Evolutionary conservation across 805 yeast genomes (phyloP), one percentile per base, ranked within the genome.

Genomic region (Nakazawaea laoshanensis): DNA sequence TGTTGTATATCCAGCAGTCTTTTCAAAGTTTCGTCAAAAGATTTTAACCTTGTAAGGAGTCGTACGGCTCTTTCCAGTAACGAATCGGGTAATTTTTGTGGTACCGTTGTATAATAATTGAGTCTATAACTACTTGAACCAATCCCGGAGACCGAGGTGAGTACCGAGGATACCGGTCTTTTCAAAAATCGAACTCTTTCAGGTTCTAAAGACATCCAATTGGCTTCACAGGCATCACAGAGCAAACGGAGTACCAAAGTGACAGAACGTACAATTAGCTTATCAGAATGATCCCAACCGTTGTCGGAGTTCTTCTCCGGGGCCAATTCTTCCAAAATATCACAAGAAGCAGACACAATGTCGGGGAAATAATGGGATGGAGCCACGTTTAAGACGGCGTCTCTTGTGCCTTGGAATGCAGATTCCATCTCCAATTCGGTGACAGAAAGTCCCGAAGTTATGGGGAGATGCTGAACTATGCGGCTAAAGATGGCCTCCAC

Each of bases 361-460:
- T 61, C 59, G 14, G 50, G 43, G 11, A 56, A 45, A 29, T 48
- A 49, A 2, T 18, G 27, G 1, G 59, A 40, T 20, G 42, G 33
- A 1, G 60, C 51, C 19, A 63, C 41, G 25, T 47, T 48, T 8
- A 56, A 31, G 21, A 65, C 39, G n/a, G 63, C 52, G 16, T 40
- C 44, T 36, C 58, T 52, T 8, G 57, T 45, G 29, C 50, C 52
- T n/a, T 50, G 41, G 41, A 52, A 65, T 22, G 47, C 42, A 3
- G 51, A 52, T 32, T 62, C 61, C 10, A 50, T 50, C 31, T 61
- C 61, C 9, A 63, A 50, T 33, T 62, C 66, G 3, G 54, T 41
- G 15, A 58, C 33, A 3, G 57, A 42, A 15, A 49, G 41, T 3
- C 60, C 61, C 3, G 64, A 52, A 34, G 55, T 53, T 13, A 52